Evolutionary conservation across 208 protist species (phyloP).

Genomic region (Blastocrithidia nonstop): DNA sequence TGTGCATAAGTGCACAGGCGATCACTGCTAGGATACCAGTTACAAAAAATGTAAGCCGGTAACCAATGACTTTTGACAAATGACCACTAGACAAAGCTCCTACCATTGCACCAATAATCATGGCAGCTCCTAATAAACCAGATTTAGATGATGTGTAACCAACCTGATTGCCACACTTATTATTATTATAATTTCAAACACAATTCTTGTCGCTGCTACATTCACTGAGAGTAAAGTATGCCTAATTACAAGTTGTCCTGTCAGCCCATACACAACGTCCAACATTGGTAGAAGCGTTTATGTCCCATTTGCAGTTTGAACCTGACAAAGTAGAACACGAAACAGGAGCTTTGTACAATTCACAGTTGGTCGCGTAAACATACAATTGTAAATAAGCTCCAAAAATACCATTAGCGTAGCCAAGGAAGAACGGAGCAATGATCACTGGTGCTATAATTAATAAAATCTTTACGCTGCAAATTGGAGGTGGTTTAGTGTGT

Average conservation of each 20-base stretch:
- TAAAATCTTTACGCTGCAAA: constrained; percentile 10
- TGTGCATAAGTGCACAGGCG: constrained; percentile 9
- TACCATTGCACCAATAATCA: constrained; percentile 15
- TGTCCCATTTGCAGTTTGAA: constrained; percentile 4
- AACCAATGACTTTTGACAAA: constrained; percentile 8
- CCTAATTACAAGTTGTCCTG: constrained; percentile 6
- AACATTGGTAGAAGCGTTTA: constrained; percentile 2
- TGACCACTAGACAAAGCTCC: constrained; percentile 7
- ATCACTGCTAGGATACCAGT: constrained; percentile 7
- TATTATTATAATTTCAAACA: constrained; percentile 6
- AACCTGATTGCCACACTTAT: constrained; percentile 8
- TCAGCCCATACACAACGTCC: constrained; percentile 12
- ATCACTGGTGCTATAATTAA: constrained; percentile 15
- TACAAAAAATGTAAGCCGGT: constrained; percentile 11
- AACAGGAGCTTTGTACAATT: constrained; percentile 6
- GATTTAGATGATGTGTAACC: constrained; percentile 13
- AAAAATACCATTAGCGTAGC: constrained; percentile 21
- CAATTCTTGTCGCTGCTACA: constrained; percentile 8
- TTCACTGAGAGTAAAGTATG: constrained; percentile 2
- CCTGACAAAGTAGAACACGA: constrained; percentile 7
- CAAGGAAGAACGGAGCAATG: constrained; percentile 11
- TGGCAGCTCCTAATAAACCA: constrained; percentile 12
- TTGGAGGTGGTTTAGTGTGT: too few relatives aligned
- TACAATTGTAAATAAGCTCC: constrained; percentile 14
- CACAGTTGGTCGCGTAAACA: constrained; percentile 13